phyloP scores from a whole-genome alignment of 805 yeast genomes.

The Pichia cabralensis region DNA sequence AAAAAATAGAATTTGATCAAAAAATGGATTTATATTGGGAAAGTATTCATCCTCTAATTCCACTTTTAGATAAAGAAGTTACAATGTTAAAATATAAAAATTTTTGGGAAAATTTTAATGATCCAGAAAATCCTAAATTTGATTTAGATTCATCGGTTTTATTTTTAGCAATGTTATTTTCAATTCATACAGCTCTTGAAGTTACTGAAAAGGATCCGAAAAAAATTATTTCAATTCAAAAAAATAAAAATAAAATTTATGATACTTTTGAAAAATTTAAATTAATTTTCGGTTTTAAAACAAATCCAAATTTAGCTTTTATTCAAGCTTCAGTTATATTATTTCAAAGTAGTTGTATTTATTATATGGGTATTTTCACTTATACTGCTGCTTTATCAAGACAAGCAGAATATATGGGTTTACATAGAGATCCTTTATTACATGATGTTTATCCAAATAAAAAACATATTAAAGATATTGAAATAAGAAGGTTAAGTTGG shows the following conservation, averaged over 20 bases:
- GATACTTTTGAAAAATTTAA: constrained; percentile 10
- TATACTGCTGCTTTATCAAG: constrained; percentile 10
- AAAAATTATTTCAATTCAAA: not conserved
- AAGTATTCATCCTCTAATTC: constrained; percentile 10
- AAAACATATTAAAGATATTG: constrained; percentile 7
- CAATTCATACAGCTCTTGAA: constrained; percentile 7
- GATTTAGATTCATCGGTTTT: constrained; percentile 9
- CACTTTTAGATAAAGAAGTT: constrained; percentile 6
- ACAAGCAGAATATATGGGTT: constrained; percentile 12
- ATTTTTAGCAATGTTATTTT: constrained; percentile 10
- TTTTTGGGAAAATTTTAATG: constrained; percentile 8
- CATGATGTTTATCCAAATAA: constrained; percentile 8
- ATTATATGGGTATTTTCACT: constrained; percentile 9
- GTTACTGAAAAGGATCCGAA: constrained; percentile 4
- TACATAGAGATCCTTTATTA: constrained; percentile 11
- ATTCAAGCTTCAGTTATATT: constrained; percentile 10
- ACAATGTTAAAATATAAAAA: constrained; percentile 1
- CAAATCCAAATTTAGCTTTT: constrained; percentile 8
- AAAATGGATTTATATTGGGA: constrained; percentile 9
- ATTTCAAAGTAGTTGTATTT: constrained; percentile 8
- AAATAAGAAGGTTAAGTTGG: constrained; percentile 10
- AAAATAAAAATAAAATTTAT: constrained; percentile 1
- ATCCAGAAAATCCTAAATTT: constrained; percentile 4
- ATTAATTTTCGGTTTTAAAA: constrained; percentile 4
- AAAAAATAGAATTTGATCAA: constrained; percentile 8